Evolutionary conservation across 495 filamentous ascomycete species (phyloP), one percentile per base, ranked within the genome.

Genomic region (Pyrenula aspistea): DNA sequence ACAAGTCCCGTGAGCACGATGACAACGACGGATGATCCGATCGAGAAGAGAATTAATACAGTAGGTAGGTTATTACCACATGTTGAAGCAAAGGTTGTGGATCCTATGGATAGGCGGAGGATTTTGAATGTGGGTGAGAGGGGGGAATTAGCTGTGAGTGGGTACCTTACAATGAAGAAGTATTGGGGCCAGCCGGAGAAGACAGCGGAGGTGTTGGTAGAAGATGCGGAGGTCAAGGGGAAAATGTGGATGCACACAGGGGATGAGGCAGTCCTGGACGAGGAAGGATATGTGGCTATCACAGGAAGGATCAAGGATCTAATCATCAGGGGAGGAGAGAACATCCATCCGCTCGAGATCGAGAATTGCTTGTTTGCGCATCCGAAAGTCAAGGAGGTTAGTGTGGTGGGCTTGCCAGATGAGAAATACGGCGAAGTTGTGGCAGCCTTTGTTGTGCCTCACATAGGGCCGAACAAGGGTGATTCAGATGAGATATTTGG

Each of bases 311-410:
- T 91, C 56, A 96, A 96, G 71, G 93, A 98, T 65, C 66, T 96
- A 57, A 90, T 98, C 56, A 96, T 98, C 62, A 79, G 87, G 23
- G 93, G 88, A 19, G 92, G 93, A 1, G 93, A 96, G 67, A 98
- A 98, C 63, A 96, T 98, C 61, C 89, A 96, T 65, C 93, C 93
- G 1, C 75, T 96, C 1, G 93, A 98, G 68, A 78, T 96, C 23
- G 93, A 98, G 69, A 91, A 93, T 65, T 91, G 84, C 59, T 77
- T 98, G n/a, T 80, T 93, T 49, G 80, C 78, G 24, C 82, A 90
- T 60, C 74, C 81, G 20, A 70, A 68, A 0, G 73, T 98, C 2
- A 67, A 73, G 21, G 89, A 96, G 61, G 88, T 79, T 3, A 88
- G 84, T 56, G 86, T 92, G 0, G 89, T 95, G 0, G 93, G 91